phyloP scores from a whole-genome alignment of 257 asterid species.

The Solanum sejunctum region DNA sequence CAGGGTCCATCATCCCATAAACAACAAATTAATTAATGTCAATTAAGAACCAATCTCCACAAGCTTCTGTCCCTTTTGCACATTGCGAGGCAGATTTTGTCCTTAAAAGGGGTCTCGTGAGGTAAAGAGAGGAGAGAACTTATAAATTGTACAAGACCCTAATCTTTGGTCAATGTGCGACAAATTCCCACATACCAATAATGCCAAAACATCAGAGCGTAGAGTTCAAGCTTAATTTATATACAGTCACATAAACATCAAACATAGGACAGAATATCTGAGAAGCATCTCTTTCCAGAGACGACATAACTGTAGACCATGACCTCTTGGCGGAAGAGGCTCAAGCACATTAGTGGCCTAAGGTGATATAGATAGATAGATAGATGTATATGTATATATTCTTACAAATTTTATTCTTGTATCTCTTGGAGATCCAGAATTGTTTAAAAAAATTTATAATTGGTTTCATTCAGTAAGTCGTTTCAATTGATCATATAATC shows the following conservation, averaged over 20 bases:
- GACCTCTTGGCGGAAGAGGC: not conserved
- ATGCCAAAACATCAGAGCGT: not conserved
- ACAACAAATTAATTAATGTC: not conserved
- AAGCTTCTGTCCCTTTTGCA: not conserved
- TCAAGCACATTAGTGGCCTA: too few species aligned
- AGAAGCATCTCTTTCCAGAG: not conserved
- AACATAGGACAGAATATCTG: not conserved
- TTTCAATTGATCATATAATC: too few species aligned
- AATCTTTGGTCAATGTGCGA: not conserved
- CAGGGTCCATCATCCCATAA: not conserved
- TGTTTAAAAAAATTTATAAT: too few species aligned
- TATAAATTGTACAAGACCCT: not conserved
- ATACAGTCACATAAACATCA: not conserved
- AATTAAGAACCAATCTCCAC: not conserved
- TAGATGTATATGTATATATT: too few species aligned
- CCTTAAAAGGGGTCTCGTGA: not conserved
- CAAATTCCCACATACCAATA: not conserved
- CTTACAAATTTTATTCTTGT: too few species aligned
- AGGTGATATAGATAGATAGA: too few species aligned
- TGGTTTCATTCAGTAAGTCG: too few species aligned
- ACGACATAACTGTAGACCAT: not conserved
- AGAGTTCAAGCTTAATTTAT: not conserved
- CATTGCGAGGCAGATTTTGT: not conserved
- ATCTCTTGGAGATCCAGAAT: too few species aligned
- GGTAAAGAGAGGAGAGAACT: not conserved